Evolutionary conservation across 2,329 filamentous ascomycete species (phyloP).

Genomic region (Penicillium sp.): DNA sequence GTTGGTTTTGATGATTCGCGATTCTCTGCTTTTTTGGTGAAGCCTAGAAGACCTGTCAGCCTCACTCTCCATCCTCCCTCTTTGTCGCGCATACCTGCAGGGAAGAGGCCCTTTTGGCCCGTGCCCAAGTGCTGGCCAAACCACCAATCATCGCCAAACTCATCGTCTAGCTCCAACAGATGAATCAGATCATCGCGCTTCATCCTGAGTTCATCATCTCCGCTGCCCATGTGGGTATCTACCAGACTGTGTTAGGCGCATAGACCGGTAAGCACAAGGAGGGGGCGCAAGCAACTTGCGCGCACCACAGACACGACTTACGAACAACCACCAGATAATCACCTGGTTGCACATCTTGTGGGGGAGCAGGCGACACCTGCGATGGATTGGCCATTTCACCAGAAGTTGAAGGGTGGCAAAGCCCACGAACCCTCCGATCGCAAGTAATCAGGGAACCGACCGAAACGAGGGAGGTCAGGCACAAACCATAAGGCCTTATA

Average conservation of each 20-base stretch:
- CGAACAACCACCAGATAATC: slow-evolving; percentile 44
- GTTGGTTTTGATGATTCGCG: slow-evolving; percentile 10
- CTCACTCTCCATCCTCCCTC: not conserved
- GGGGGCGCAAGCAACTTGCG: slow-evolving; percentile 7
- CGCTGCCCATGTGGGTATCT: slow-evolving; percentile 91
- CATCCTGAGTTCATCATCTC: slow-evolving; percentile 86
- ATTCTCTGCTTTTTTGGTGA: slow-evolving; percentile 17
- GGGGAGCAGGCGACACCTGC: slow-evolving; percentile 21
- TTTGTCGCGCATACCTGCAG: slow-evolving; percentile 38
- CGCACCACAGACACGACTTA: slow-evolving; percentile 29
- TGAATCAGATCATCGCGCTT: slow-evolving; percentile 65
- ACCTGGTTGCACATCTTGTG: slow-evolving; percentile 36
- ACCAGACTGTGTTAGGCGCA: slow-evolving; percentile 11
- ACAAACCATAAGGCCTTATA: slow-evolving; percentile 30
- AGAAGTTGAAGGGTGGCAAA: slow-evolving; percentile 1
- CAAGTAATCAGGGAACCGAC: slow-evolving; percentile 10
- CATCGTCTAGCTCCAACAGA: slow-evolving; percentile 59
- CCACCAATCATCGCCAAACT: slow-evolving; percentile 63
- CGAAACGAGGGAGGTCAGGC: slow-evolving; percentile 15
- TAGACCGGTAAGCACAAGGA: not conserved
- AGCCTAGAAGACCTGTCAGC: slow-evolving; percentile 11
- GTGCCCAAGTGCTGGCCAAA: slow-evolving; percentile 47
- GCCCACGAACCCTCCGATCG: slow-evolving; percentile 13
- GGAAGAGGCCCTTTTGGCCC: slow-evolving; percentile 44
- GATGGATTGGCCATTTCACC: slow-evolving; percentile 13